Conservation (phyloP, 2,329 filamentous ascomycete genomes). For the Pseudogymnoascus sp. region DNA sequence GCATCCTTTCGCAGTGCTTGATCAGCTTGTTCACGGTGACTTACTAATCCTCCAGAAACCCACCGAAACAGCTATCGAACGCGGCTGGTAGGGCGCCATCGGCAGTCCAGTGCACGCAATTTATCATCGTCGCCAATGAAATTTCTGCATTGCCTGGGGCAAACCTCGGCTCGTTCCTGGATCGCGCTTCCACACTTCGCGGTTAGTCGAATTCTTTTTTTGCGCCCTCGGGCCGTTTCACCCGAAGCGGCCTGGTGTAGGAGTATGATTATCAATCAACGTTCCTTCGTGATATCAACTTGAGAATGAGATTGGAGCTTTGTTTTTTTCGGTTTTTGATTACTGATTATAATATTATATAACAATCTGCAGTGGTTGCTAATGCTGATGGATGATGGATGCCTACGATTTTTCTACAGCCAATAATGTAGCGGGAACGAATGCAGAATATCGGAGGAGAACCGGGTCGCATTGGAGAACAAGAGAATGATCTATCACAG, state of each 20-base stretch:
- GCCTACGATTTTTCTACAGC: too few species aligned
- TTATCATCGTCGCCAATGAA: not conserved
- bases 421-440: not conserved
- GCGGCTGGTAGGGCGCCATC: not conserved
- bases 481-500: not conserved
- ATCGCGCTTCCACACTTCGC: not conserved
- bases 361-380: too few species aligned
- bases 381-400: too few species aligned
- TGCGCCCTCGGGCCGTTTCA: not conserved
- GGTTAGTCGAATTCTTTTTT: not conserved
- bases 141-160: not conserved
- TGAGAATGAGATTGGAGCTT: too few species aligned
- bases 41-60: slow-evolving; percentile 1
- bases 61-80: not conserved
- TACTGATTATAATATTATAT: too few species aligned
- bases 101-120: not conserved
- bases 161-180: slow-evolving; percentile 1
- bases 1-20: not conserved
- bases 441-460: not conserved
- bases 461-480: not conserved
- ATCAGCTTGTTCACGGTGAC: not conserved
- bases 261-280: too few species aligned
- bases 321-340: too few species aligned
- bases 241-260: not conserved
- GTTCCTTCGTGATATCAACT: too few species aligned